Conservation (phyloP, 2,329 filamentous ascomycete species). For the Colletotrichum melonis region DNA sequence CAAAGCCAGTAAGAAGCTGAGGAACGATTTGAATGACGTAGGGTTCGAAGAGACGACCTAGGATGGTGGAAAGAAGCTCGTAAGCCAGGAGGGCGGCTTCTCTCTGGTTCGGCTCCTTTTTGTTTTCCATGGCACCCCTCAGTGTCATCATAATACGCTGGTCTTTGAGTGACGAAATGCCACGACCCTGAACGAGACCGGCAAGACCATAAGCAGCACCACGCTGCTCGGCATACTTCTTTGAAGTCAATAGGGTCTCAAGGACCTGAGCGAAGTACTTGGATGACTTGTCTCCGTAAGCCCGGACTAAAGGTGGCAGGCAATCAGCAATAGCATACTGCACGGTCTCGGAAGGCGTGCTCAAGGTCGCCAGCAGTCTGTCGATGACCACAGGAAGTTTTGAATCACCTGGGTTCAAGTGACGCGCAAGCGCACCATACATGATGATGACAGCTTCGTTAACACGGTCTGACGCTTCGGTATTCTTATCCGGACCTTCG, state of each 20-base stretch:
- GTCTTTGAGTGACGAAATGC: conserved; percentile 83
- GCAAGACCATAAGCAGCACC: conserved; percentile 96
- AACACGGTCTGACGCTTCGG: conserved; percentile 85
- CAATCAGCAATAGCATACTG: conserved; percentile 97
- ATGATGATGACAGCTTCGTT: conserved; percentile 98
- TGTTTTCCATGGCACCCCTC: conserved; percentile 88
- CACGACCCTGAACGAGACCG: conserved; percentile 89
- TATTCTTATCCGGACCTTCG: conserved; percentile 86
- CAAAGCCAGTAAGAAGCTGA: conserved; percentile 88
- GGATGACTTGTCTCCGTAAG: conserved; percentile 80
- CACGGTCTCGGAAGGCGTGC: conserved; percentile 94
- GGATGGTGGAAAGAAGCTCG: conserved; percentile 86
- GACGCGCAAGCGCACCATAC: conserved; percentile 92
- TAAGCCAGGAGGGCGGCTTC: conserved; percentile 92
- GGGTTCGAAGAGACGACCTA: conserved; percentile 92
- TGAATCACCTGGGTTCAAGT: conserved; percentile 85
- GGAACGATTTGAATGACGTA: conserved; percentile 97
- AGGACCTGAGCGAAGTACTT: conserved; percentile 85
- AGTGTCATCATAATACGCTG: conserved; percentile 87
- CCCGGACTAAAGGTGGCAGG: conserved; percentile 87
- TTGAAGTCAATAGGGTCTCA: conserved; percentile 84
- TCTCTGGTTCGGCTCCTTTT: conserved; percentile 89
- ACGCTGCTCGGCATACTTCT: conserved; percentile 91
- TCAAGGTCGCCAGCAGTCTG: conserved; percentile 85
- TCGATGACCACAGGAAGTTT: conserved; percentile 91